phyloP scores from a whole-genome alignment of 345 rosid species.

The Angophora floribunda region DNA sequence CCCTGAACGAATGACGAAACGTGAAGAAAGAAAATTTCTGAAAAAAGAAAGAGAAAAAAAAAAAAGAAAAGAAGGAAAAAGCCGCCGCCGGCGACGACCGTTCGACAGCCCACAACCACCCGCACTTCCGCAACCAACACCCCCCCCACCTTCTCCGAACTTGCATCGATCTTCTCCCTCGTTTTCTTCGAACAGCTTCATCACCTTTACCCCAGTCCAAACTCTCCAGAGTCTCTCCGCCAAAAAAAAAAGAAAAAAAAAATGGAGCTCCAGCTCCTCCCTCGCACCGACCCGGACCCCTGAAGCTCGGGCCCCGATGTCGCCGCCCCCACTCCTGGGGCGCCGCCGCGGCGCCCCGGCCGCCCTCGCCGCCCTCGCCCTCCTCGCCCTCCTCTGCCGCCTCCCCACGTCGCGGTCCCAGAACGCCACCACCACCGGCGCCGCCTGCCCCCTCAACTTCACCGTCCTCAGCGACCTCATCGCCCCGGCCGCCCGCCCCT shows the following conservation, averaged over 20 bases:
- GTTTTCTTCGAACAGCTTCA: not conserved
- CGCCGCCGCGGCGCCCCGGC: not conserved
- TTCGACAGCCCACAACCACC: not conserved
- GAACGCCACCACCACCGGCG: slow-evolving; percentile 3
- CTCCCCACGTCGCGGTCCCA: slow-evolving; percentile 6
- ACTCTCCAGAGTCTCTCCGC: too few species aligned
- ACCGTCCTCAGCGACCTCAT: slow-evolving; percentile 24
- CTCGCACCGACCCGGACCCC: not conserved
- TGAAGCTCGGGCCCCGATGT: not conserved
- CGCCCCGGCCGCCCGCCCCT: not conserved
- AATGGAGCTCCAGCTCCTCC: not conserved
- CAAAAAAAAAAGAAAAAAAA: too few species aligned
- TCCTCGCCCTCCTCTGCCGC: slow-evolving; percentile 4
- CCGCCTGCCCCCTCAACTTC: slow-evolving; percentile 69
- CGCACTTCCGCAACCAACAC: not conserved
- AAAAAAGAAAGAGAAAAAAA: not conserved
- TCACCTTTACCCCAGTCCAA: not conserved
- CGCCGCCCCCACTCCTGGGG: not conserved
- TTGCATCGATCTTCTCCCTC: not conserved
- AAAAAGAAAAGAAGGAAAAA: not conserved
- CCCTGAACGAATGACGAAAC: not conserved
- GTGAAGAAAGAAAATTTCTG: not conserved
- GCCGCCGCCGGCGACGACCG: not conserved
- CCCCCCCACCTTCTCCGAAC: not conserved
- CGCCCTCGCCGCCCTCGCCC: not conserved